These are phyloP conservation scores for Cladosporium cucumerinum DNA, from an alignment of 2,329 filamentous ascomycete genomes.

Conservation along the genomic window DNA sequence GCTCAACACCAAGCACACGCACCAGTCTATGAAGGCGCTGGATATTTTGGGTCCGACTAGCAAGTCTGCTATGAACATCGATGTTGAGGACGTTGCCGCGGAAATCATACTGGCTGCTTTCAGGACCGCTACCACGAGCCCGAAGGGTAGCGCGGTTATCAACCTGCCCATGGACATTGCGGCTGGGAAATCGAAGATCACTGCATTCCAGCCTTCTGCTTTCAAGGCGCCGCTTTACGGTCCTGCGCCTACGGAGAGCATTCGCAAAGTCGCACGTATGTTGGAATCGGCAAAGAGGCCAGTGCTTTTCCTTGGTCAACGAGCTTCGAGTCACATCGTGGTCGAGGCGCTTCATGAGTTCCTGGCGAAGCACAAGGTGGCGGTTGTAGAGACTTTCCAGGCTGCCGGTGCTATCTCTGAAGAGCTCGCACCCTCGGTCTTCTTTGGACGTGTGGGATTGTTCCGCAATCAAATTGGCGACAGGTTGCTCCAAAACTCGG, in stretches of 20 bases:
- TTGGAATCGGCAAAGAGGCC: constrained; percentile 37
- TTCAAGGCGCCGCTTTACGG: constrained; percentile 44
- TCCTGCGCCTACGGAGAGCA: constrained; percentile 34
- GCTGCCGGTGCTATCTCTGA: constrained; percentile 47
- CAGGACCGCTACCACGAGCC: constrained; percentile 40
- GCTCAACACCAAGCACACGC: constrained; percentile 46
- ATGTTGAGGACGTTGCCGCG: constrained; percentile 48
- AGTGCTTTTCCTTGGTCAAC: constrained; percentile 46
- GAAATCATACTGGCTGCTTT: constrained; percentile 49
- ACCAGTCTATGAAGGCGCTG: constrained; percentile 46
- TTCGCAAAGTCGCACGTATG: constrained; percentile 36
- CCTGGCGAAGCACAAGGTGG: constrained; percentile 41
- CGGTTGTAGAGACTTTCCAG: constrained; percentile 52
- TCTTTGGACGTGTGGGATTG: constrained; percentile 48
- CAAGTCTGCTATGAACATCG: constrained; percentile 43
- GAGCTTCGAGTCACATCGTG: constrained; percentile 41
- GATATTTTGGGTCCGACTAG: constrained; percentile 45
- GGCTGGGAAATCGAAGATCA: constrained; percentile 38
- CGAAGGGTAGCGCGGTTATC: constrained; percentile 45
- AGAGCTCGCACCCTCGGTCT: constrained; percentile 42
- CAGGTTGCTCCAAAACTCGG: constrained; percentile 42
- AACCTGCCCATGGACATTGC: constrained; percentile 47
- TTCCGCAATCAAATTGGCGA: constrained; percentile 51
- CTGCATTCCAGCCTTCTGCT: constrained; percentile 39
- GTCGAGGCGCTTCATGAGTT: constrained; percentile 44